Evolutionary conservation across 805 yeast genomes (phyloP).

Genomic region (Pichia rugopelliculosa): DNA sequence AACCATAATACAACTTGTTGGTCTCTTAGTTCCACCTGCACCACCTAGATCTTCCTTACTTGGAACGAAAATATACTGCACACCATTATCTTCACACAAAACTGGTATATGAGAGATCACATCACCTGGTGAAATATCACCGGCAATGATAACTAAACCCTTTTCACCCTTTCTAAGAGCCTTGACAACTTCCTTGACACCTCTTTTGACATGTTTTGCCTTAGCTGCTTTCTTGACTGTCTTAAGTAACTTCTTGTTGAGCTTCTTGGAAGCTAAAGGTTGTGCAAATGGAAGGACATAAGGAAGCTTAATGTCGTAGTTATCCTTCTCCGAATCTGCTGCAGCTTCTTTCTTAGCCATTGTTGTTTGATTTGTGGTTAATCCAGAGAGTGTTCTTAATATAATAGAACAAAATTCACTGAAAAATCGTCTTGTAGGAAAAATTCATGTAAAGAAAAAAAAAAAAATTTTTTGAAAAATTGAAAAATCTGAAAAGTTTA

Average conservation of each 20-base stretch:
- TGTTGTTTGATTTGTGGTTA: conserved; percentile 3
- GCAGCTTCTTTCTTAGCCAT: conserved; percentile 40
- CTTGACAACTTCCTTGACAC: conserved; percentile 98
- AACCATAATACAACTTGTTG: conserved; percentile 95
- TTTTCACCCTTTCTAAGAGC: conserved; percentile 97
- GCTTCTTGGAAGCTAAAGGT: conserved; percentile 92
- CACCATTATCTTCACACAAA: conserved; percentile 87
- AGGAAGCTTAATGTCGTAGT: conserved; percentile 86
- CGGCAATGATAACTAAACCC: conserved; percentile 93
- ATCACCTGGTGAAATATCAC: conserved; percentile 96
- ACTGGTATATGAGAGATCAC: conserved; percentile 97
- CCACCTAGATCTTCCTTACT: conserved; percentile 97
- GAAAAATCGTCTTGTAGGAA: neutral
- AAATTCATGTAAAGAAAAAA: too few relatives aligned
- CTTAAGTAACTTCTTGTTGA: conserved; percentile 91
- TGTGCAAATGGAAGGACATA: conserved; percentile 88
- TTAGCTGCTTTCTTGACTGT: conserved; percentile 97
- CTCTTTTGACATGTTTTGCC: conserved; percentile 96
- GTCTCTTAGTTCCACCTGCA: conserved; percentile 98
- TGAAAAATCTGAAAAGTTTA: neutral
- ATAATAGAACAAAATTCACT: too few relatives aligned
- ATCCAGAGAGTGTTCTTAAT: neutral
- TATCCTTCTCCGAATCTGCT: conserved; percentile 48
- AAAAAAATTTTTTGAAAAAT: neutral
- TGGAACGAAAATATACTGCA: conserved; percentile 90